These are phyloP conservation scores for Cystobasidium slooffiae DNA, from an alignment of 1,284 basidiomycete species.

Conservation along the genomic window DNA sequence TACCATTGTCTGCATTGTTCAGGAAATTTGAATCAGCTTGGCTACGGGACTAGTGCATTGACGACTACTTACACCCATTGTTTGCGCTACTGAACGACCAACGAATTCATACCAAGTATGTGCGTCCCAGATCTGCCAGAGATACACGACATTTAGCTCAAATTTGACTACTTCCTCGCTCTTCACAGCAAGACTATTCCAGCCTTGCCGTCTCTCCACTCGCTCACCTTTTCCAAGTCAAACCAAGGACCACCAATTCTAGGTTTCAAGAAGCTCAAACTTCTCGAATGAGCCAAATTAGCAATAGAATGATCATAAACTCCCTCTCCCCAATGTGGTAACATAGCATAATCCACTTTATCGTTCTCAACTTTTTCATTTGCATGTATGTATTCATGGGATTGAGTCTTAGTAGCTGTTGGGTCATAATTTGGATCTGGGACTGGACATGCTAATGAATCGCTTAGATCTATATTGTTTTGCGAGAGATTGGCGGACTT, in stretches of 20 bases:
- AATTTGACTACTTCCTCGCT: no score
- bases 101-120: slow-evolving; percentile 58
- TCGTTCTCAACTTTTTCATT: neutral
- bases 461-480: slow-evolving; percentile 7
- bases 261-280: slow-evolving; percentile 39
- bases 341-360: slow-evolving; percentile 8
- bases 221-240: slow-evolving; percentile 42
- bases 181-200: no score
- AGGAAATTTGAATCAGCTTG: slow-evolving; percentile 54
- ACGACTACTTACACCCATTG: slow-evolving; percentile 55
- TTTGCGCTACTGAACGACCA: slow-evolving; percentile 62
- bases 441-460: slow-evolving; percentile 14
- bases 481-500: neutral
- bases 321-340: slow-evolving; percentile 27
- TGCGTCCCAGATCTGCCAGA: slow-evolving; percentile 41
- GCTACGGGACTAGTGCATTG: neutral
- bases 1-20: slow-evolving; percentile 49
- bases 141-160: neutral
- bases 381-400: slow-evolving; percentile 13
- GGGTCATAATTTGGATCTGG: slow-evolving; percentile 28
- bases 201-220: no score
- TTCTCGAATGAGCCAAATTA: slow-evolving; percentile 36
- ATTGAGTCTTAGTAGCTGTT: neutral
- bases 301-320: slow-evolving; percentile 34
- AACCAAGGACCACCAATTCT: slow-evolving; percentile 43